These are phyloP conservation scores for Huntiella savannae DNA, from an alignment of 2,329 filamentous ascomycete genomes.

Conservation along the genomic window DNA sequence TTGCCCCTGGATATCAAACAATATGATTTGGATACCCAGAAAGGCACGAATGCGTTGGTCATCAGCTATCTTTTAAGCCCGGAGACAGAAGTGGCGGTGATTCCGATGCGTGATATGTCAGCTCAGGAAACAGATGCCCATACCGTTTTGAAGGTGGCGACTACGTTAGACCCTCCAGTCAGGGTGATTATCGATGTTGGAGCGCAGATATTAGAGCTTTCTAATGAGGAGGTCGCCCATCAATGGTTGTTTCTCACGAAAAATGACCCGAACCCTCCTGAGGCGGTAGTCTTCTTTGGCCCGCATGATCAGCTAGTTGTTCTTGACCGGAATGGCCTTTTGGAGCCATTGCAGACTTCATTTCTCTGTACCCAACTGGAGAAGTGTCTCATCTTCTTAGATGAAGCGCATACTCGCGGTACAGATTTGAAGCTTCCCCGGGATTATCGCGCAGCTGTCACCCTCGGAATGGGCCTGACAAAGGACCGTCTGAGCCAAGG, in stretches of 20 bases:
- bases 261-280: neutral
- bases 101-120: constrained; percentile 13
- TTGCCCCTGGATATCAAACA: constrained; percentile 39
- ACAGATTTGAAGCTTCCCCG: constrained; percentile 45
- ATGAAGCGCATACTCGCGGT: constrained; percentile 51
- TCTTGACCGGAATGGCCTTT: constrained; percentile 25
- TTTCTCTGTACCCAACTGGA: constrained; percentile 37
- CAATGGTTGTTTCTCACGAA: constrained; percentile 28
- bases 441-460: constrained; percentile 44
- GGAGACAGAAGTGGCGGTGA: constrained; percentile 26
- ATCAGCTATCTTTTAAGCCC: constrained; percentile 35
- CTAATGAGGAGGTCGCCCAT: constrained; percentile 33
- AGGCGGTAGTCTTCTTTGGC: constrained; percentile 35
- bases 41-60: constrained; percentile 49
- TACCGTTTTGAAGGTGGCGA: constrained; percentile 26
- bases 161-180: constrained; percentile 20
- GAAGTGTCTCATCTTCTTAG: constrained; percentile 45
- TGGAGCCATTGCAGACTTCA: constrained; percentile 35
- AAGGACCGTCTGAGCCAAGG: constrained; percentile 55
- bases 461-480: constrained; percentile 41
- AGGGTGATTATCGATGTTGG: constrained; percentile 53
- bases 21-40: constrained; percentile 20
- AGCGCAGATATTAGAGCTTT: constrained; percentile 46
- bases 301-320: constrained; percentile 35
- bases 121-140: constrained; percentile 18